Conservation (phyloP, 2,329 filamentous ascomycete species). For the Pseudocercospora crystallina region DNA sequence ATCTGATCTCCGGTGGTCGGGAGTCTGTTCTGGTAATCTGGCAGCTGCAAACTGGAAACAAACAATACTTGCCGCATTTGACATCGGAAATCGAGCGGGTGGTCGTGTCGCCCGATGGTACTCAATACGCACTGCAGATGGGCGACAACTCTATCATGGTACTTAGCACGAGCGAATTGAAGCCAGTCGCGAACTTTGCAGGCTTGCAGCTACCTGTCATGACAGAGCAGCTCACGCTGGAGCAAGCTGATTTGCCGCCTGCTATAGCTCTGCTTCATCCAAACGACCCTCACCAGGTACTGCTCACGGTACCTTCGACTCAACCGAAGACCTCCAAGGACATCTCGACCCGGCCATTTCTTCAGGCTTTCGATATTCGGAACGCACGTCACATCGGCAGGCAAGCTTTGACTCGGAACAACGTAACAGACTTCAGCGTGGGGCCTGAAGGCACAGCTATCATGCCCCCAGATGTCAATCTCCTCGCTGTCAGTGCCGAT, state of each 20-base stretch:
- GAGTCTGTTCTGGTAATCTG: conserved; percentile 89
- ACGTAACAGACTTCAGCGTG: conserved; percentile 76
- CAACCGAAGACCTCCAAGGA: conserved; percentile 40
- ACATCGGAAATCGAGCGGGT: conserved; percentile 82
- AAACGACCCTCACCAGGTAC: conserved; percentile 40
- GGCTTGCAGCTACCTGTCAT: conserved; percentile 64
- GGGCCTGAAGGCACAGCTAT: conserved; percentile 70
- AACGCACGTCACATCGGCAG: conserved; percentile 75
- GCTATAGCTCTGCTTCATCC: conserved; percentile 43
- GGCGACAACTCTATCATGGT: conserved; percentile 92
- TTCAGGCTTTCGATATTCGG: conserved; percentile 87
- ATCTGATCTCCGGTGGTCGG: conserved; percentile 86
- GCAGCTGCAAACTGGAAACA: conserved; percentile 85
- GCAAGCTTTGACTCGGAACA: conserved; percentile 85
- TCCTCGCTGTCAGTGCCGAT: conserved; percentile 73
- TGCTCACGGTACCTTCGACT: conserved; percentile 54
- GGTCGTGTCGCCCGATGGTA: conserved; percentile 74
- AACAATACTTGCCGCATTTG: conserved; percentile 85
- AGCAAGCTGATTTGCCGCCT: conserved; percentile 14
- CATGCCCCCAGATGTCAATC: conserved; percentile 73
- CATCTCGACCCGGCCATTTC: conserved; percentile 53
- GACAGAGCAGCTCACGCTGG: conserved; percentile 9
- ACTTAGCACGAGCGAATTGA: conserved; percentile 83
- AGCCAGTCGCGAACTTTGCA: conserved; percentile 78
- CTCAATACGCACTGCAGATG: conserved; percentile 79